These are phyloP conservation scores for Kwoniella bestiolae DNA, from an alignment of 768 basidiomycete genomes.

Conservation along the genomic window DNA sequence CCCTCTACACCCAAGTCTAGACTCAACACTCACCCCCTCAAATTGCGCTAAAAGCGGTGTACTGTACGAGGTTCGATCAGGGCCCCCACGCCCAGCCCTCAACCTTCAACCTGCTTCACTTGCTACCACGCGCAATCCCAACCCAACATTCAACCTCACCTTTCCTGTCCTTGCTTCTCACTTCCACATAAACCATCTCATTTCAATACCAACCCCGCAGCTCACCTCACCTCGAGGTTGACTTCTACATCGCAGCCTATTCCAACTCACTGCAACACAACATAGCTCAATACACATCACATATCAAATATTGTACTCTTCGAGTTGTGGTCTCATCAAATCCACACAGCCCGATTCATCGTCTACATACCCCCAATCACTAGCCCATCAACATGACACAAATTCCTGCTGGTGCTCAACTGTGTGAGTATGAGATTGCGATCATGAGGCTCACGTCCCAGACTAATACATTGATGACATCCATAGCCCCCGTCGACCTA, in stretches of 20 bases:
- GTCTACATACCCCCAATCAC: not conserved
- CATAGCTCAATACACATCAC: not conserved
- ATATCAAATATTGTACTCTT: not conserved
- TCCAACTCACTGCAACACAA: not conserved
- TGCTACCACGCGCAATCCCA: not conserved
- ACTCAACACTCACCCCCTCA: not conserved
- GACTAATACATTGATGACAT: not conserved
- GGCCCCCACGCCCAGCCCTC: not conserved
- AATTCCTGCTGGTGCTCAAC: conserved; percentile 39
- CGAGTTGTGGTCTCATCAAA: not conserved
- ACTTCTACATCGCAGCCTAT: not conserved
- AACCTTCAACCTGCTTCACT: not conserved
- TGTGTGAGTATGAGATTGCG: conserved; percentile 33
- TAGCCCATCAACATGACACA: conserved; percentile 34
- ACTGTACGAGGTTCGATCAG: not conserved
- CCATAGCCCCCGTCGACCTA: conserved; percentile 44
- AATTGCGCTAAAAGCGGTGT: not conserved
- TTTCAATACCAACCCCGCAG: not conserved
- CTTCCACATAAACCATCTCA: not conserved
- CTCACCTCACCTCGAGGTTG: not conserved
- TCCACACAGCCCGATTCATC: not conserved
- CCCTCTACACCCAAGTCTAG: not conserved
- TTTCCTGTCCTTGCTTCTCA: not conserved
- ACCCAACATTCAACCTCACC: not conserved
- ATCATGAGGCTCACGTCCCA: not conserved